Evolutionary conservation across 345 rosid genomes (phyloP), one percentile per base, ranked within the genome.

Genomic region (Lagerstroemia speciosa): DNA sequence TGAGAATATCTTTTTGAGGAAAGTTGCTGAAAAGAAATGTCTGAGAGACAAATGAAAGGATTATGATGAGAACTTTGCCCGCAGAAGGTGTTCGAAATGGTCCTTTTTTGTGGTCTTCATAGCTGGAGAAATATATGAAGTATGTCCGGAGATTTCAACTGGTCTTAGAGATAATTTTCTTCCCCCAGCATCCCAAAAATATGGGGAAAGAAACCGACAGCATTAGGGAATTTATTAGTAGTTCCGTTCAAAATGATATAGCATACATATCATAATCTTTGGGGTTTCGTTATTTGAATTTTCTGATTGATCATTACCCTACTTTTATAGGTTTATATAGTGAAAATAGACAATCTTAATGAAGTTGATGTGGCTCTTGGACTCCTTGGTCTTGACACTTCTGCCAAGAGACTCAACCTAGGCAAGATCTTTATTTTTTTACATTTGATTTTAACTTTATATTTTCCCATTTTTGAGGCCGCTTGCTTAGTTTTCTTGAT

Each of bases 261-360:
- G 30, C 36, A 32, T 32, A 46, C 41, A 55, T 22, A 62, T 75
- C 9, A 14, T 30, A 29, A 58, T 58, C 7, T 58, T n/a, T 29
- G 63, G 20, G 12, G 31, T 11, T 58, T 50, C 41, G 38, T 55
- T 45, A 22, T 52, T 36, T 27, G 55, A 38, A 43, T 63, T 50
- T 20, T 60, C 24, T 62, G 22, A 32, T 34, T 34, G 70, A 50
- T 52, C 12, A 27, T 27, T 41, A 52, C 46, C 62, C 41, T 74
- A 40, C 38, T 65, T 34, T 69, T 76, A 78, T 74, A 87, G 92
- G 83, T 85, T n/a, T n/a, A n/a, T n/a, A n/a, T n/a, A n/a, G n/a
- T n/a, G n/a, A n/a, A n/a, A n/a, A n/a, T n/a, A n/a, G n/a, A n/a
- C n/a, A n/a, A n/a, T n/a, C n/a, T n/a, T n/a, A n/a, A n/a, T n/a